A percentile compares a stretch with the other conserved stretches of the same genome.
Conservation (phyloP, 306 rosid species). For the Astragalus glycyphyllos region DNA sequence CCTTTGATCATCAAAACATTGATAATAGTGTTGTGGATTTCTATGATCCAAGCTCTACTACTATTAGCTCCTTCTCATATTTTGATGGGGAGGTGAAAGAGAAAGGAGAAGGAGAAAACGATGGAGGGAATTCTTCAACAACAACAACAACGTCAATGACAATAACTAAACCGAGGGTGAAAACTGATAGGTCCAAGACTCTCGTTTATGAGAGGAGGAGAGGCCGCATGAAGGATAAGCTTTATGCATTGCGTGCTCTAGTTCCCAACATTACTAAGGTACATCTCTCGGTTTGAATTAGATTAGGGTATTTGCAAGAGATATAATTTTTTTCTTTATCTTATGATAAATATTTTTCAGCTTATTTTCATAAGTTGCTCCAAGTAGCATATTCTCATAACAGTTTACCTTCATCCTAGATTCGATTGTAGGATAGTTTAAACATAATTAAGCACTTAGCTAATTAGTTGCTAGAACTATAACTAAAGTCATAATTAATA, state of each 20-base stretch:
- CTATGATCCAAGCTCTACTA: slow-evolving; percentile 51
- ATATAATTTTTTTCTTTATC: too few species aligned
- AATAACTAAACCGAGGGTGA: slow-evolving; percentile 44
- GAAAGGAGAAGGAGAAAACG: slow-evolving; percentile 47
- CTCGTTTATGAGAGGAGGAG: slow-evolving; percentile 86
- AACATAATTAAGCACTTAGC: too few species aligned
- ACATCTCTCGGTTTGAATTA: not conserved
- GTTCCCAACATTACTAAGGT: slow-evolving; percentile 97
- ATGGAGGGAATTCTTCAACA: slow-evolving; percentile 53
- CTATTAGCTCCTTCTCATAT: slow-evolving; percentile 54
- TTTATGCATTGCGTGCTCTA: slow-evolving; percentile 78
- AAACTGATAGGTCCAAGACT: slow-evolving; percentile 75
- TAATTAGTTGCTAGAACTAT: too few species aligned
- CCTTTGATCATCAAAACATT: slow-evolving; percentile 34
- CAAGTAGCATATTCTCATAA: too few species aligned
- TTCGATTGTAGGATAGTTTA: too few species aligned
- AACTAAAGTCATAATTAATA: too few species aligned
- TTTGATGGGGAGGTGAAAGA: slow-evolving; percentile 49
- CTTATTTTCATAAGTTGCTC: too few species aligned
- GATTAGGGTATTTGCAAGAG: not conserved
- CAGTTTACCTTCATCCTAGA: too few species aligned
- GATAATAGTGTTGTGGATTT: slow-evolving; percentile 36
- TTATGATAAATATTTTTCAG: too few species aligned
- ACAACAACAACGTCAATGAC: slow-evolving; percentile 30
- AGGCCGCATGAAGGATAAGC: slow-evolving; percentile 88